A percentile compares a stretch with the other conserved stretches of the same genome.
Conservation (phyloP, 768 basidiomycete species). For the Hygrophorus russula region DNA sequence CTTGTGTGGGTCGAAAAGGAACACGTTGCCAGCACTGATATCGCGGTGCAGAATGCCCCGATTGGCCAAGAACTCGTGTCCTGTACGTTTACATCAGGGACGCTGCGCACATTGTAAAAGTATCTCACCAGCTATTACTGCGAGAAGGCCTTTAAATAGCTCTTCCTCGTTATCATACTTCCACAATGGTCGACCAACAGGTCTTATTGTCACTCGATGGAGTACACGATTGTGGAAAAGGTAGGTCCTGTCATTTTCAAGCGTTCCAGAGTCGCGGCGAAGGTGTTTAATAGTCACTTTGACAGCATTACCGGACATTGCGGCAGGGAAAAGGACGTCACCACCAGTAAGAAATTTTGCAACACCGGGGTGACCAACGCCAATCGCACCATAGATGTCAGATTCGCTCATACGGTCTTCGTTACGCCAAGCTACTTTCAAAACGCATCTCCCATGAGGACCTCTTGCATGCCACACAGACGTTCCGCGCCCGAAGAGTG, state of each 20-base stretch:
- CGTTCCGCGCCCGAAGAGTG: slow-evolving; percentile 11
- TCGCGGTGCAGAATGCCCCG: slow-evolving; percentile 2
- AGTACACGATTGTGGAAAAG: slow-evolving; percentile 4
- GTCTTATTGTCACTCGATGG: slow-evolving; percentile 11
- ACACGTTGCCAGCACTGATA: slow-evolving; percentile 1
- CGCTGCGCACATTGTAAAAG: too few relatives aligned
- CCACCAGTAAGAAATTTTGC: slow-evolving; percentile 10
- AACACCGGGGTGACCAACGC: slow-evolving; percentile 6
- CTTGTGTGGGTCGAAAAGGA: neutral
- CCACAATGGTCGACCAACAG: slow-evolving; percentile 12
- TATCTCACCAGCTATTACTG: too few relatives aligned
- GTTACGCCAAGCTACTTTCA: slow-evolving; percentile 11
- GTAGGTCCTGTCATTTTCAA: neutral
- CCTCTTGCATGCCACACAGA: slow-evolving; percentile 8
- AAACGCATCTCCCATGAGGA: slow-evolving; percentile 2
- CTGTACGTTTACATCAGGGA: neutral
- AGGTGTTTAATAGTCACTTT: slow-evolving; percentile 1
- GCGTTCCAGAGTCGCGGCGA: slow-evolving; percentile 1
- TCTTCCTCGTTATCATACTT: slow-evolving; percentile 6
- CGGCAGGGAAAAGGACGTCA: slow-evolving; percentile 9
- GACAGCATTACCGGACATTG: too few relatives aligned
- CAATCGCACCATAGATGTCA: slow-evolving; percentile 8
- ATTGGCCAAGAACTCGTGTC: neutral
- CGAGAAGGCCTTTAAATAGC: neutral
- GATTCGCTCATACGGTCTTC: slow-evolving; percentile 8